Evolutionary conservation across 306 rosid genomes (phyloP).

Genomic region (Rosa chinensis): DNA sequence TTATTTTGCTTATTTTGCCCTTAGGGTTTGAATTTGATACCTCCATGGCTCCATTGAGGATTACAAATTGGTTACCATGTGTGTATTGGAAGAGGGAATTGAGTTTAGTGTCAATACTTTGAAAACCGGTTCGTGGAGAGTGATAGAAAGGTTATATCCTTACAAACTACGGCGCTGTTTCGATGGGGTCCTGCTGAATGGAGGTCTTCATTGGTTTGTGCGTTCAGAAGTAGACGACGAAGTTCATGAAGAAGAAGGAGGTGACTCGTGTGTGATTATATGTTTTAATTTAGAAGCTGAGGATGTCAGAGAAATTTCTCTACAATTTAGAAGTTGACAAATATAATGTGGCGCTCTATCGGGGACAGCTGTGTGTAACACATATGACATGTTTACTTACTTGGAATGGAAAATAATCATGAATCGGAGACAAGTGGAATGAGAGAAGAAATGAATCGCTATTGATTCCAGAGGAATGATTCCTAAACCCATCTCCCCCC

Average conservation of each 20-base stretch:
- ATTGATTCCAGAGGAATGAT: too few species aligned
- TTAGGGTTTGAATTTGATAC: background rate
- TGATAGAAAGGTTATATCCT: background rate
- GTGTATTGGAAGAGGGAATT: background rate
- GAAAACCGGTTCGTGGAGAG: background rate
- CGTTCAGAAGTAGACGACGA: too few species aligned
- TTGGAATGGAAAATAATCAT: too few species aligned
- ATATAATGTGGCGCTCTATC: background rate
- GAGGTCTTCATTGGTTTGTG: conserved; percentile 5
- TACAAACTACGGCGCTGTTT: background rate
- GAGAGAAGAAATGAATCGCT: too few species aligned
- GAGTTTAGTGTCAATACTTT: background rate
- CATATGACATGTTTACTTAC: background rate
- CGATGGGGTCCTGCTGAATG: background rate
- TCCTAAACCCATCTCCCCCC: too few species aligned
- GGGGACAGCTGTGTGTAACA: background rate
- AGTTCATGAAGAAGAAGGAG: background rate
- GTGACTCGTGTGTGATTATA: background rate
- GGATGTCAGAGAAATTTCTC: background rate
- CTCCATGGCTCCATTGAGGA: background rate
- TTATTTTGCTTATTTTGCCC: too few species aligned
- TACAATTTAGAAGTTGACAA: background rate
- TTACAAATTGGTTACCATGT: background rate
- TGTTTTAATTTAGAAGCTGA: background rate
- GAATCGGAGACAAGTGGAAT: too few species aligned